Conservation (phyloP, 1,139 yeast genomes). For the Blastobotrys aristatus region DNA sequence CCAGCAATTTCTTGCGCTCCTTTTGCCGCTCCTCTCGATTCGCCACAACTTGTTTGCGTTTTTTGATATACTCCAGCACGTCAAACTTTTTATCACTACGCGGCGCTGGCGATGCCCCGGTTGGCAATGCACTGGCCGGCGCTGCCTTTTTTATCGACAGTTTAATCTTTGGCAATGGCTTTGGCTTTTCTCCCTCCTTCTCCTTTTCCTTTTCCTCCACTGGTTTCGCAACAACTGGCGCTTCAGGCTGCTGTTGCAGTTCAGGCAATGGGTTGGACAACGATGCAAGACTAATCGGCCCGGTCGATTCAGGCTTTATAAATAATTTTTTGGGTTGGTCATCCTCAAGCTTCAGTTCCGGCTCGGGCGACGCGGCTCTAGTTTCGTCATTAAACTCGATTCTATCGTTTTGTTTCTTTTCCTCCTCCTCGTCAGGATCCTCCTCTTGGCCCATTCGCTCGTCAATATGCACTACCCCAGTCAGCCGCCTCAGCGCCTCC, state of each 20-base stretch:
- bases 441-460: conserved; percentile 28
- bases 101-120: background rate
- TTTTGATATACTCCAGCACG: conserved; percentile 17
- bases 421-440: conserved; percentile 24
- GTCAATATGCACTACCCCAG: conserved; percentile 29
- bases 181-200: conserved; percentile 1
- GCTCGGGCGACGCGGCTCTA: conserved; percentile 4
- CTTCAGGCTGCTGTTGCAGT: background rate
- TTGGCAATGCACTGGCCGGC: background rate
- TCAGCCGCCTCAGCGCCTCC: conserved; percentile 56
- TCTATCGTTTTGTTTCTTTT: conserved; percentile 6
- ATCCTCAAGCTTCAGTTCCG: conserved; percentile 5
- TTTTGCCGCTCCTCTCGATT: conserved; percentile 12
- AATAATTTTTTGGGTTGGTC: background rate
- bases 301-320: background rate
- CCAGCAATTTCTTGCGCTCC: conserved; percentile 8
- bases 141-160: background rate
- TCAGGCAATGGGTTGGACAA: background rate
- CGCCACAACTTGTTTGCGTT: conserved; percentile 14
- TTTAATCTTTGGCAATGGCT: background rate
- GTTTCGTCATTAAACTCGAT: conserved; percentile 8
- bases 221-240: no score
- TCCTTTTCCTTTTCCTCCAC: no score
- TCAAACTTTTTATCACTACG: conserved; percentile 15
- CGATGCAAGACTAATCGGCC: conserved; percentile 9